Conservation (phyloP, 192 early-diverging fungal species). For the Coemansia sp. region DNA sequence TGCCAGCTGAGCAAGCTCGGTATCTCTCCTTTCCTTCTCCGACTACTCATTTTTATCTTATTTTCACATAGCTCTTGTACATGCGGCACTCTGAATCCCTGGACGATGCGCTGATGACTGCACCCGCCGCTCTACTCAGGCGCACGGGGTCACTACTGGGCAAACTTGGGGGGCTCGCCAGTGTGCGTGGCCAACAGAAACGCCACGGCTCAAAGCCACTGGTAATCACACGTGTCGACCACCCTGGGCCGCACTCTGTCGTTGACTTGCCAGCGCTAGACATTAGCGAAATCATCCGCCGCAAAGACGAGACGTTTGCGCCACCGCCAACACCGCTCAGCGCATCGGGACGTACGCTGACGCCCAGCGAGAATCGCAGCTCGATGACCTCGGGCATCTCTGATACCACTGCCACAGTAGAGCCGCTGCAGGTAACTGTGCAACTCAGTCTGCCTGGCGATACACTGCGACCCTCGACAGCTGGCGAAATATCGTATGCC, state of each 20-base stretch:
- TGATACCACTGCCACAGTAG: not conserved
- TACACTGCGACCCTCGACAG: not conserved
- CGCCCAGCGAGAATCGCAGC: slow-evolving; percentile 10
- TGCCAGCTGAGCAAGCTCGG: not conserved
- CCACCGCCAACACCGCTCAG: slow-evolving; percentile 18
- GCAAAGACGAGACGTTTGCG: slow-evolving; percentile 21
- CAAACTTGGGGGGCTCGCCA: slow-evolving; percentile 7
- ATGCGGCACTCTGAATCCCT: slow-evolving; percentile 6
- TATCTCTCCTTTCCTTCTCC: not conserved
- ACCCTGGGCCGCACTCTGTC: slow-evolving; percentile 9
- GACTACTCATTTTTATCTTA: not conserved
- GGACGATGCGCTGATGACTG: not conserved
- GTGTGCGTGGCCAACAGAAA: slow-evolving; percentile 9
- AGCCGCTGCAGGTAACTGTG: not conserved
- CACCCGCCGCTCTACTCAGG: not conserved
- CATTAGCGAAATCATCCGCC: slow-evolving; percentile 42
- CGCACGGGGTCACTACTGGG: slow-evolving; percentile 14
- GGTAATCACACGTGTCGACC: slow-evolving; percentile 37
- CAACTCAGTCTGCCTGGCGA: not conserved
- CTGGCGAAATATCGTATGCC: not conserved
- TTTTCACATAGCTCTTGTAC: not conserved
- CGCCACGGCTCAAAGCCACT: not conserved
- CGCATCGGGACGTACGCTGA: slow-evolving; percentile 19
- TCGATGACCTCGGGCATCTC: slow-evolving; percentile 6
- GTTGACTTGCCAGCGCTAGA: slow-evolving; percentile 31